Conservation (phyloP, 352 stramenopile genomes). For the Aphanomyces astaci region DNA sequence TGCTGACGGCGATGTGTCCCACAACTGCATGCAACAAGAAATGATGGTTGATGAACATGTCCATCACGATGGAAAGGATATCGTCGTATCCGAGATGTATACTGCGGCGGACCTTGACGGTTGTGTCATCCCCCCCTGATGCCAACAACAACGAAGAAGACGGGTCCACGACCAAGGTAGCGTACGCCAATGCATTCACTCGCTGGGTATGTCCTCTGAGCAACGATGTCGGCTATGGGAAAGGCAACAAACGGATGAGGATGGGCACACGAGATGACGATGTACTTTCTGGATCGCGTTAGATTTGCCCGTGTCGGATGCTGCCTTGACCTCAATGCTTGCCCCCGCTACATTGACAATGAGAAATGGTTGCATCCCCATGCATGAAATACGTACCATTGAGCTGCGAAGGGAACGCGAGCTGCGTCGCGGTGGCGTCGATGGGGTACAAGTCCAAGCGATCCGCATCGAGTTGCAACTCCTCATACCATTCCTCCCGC, state of each 20-base stretch:
- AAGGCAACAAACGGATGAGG: too few species aligned
- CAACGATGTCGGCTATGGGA: slow-evolving; percentile 39
- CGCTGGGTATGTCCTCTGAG: slow-evolving; percentile 50
- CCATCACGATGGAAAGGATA: neutral
- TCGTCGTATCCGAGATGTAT: too few species aligned
- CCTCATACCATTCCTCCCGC: slow-evolving; percentile 52
- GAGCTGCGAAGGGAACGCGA: slow-evolving; percentile 39
- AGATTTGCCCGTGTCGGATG: slow-evolving; percentile 39
- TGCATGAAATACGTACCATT: too few species aligned
- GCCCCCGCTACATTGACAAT: slow-evolving; percentile 36
- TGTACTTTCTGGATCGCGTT: slow-evolving; percentile 27
- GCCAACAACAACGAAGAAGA: slow-evolving; percentile 32
- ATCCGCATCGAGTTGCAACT: slow-evolving; percentile 46
- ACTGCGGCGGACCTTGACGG: slow-evolving; percentile 33
- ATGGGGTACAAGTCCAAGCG: slow-evolving; percentile 44
- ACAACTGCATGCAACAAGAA: slow-evolving; percentile 33
- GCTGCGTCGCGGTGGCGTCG: slow-evolving; percentile 32
- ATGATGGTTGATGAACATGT: neutral
- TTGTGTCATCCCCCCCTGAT: slow-evolving; percentile 46
- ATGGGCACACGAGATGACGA: neutral
- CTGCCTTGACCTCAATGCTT: slow-evolving; percentile 49
- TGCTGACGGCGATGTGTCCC: slow-evolving; percentile 37
- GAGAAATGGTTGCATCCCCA: too few species aligned
- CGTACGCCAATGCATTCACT: slow-evolving; percentile 58
- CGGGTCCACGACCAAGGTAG: slow-evolving; percentile 37